Percentiles rank a stretch among this genome's conserved stretches.
Evolutionary conservation across 2,329 filamentous ascomycete genomes (phyloP).

Genomic region (Alternaria brassicae): DNA sequence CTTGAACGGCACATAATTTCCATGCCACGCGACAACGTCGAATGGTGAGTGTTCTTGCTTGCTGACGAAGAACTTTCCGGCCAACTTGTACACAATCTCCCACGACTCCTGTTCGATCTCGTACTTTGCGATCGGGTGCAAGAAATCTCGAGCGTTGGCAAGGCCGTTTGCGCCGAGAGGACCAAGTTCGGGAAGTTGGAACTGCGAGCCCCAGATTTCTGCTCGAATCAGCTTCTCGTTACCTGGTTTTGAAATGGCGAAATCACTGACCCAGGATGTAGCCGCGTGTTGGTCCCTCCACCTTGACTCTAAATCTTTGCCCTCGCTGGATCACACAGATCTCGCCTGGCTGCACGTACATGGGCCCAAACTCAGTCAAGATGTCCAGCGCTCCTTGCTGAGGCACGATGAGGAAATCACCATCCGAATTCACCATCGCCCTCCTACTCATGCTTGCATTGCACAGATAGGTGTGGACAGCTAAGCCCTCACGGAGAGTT

Average conservation of each 20-base stretch:
- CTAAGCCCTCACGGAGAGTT: slow-evolving; percentile 47
- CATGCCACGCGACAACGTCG: slow-evolving; percentile 82
- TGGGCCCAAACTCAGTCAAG: slow-evolving; percentile 75
- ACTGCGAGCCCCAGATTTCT: slow-evolving; percentile 51
- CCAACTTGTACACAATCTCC: slow-evolving; percentile 61
- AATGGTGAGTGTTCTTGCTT: slow-evolving; percentile 75
- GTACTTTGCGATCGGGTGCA: slow-evolving; percentile 73
- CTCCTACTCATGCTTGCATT: slow-evolving; percentile 48
- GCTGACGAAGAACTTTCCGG: slow-evolving; percentile 70
- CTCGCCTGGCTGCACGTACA: slow-evolving; percentile 79
- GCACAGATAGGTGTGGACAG: slow-evolving; percentile 44
- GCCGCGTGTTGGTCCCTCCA: slow-evolving; percentile 69
- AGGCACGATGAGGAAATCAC: slow-evolving; percentile 77
- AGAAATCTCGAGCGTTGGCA: slow-evolving; percentile 67
- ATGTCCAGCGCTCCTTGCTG: slow-evolving; percentile 79
- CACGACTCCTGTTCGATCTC: slow-evolving; percentile 56
- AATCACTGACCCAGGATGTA: slow-evolving; percentile 67
- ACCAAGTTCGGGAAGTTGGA: slow-evolving; percentile 50
- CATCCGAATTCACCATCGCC: slow-evolving; percentile 67
- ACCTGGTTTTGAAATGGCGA: not conserved
- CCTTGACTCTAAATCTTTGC: slow-evolving; percentile 74
- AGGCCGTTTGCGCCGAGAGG: slow-evolving; percentile 52
- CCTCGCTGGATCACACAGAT: slow-evolving; percentile 79
- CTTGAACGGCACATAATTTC: slow-evolving; percentile 77
- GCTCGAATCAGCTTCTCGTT: slow-evolving; percentile 7